Percentiles rank a stretch among this genome's conserved stretches.
Evolutionary conservation across 2,329 filamentous ascomycete genomes (phyloP).

Genomic region (Pseudocercospora fuligena): DNA sequence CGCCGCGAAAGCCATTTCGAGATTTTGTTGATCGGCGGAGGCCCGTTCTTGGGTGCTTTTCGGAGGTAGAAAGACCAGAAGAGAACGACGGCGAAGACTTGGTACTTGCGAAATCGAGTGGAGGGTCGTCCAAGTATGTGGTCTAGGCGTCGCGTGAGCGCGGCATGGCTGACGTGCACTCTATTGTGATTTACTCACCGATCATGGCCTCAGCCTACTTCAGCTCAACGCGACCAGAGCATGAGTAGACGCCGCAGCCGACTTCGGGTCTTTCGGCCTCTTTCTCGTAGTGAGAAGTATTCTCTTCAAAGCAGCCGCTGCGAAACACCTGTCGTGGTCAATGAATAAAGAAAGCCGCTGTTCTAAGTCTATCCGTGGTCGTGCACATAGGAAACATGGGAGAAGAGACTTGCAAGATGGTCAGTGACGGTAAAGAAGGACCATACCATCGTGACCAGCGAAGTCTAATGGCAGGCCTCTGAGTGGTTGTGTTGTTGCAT

Average conservation of each 20-base stretch:
- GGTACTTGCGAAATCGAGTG: constrained; percentile 34
- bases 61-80: constrained; percentile 90
- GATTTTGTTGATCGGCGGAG: constrained; percentile 70
- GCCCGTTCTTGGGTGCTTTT: constrained; percentile 85
- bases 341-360: constrained; percentile 1
- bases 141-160: constrained; percentile 20
- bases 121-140: constrained; percentile 33
- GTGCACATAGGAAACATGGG: neutral
- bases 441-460: constrained; percentile 12
- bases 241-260: neutral
- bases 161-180: neutral
- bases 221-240: neutral
- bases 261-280: neutral
- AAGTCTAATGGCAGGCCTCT: constrained; percentile 2
- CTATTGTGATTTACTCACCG: neutral
- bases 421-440: neutral
- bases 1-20: constrained; percentile 72
- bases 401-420: neutral
- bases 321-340: neutral
- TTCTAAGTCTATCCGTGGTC: neutral
- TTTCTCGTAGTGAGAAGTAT: neutral
- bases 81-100: constrained; percentile 81
- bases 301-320: too few relatives aligned
- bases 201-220: constrained; percentile 4
- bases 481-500: constrained; percentile 1